Evolutionary conservation across 2,329 filamentous ascomycete species (phyloP).

Genomic region (Aspergillus vadensis): DNA sequence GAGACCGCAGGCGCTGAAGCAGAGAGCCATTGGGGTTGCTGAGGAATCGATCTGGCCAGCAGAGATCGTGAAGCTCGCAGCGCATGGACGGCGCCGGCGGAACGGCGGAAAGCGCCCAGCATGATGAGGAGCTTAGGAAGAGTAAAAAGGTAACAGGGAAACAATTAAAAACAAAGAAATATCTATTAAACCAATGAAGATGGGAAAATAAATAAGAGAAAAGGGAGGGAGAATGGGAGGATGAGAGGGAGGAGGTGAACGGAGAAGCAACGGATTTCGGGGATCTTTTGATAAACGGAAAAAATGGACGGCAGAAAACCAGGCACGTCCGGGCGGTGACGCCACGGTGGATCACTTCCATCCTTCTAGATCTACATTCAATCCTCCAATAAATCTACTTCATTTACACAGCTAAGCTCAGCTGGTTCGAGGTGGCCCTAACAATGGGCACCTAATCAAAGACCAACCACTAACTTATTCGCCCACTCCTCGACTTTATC

Average conservation of each 20-base stretch:
- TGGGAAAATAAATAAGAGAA: neutral
- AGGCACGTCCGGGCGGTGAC: neutral
- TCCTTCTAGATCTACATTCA: neutral
- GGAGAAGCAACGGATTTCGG: neutral
- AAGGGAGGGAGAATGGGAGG: neutral
- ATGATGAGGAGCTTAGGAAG: slow-evolving; percentile 28
- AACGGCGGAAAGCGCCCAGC: slow-evolving; percentile 44
- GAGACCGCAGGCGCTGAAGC: slow-evolving; percentile 20
- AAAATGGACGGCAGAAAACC: slow-evolving; percentile 1
- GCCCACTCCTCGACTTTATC: too few species aligned
- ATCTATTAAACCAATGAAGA: slow-evolving; percentile 7
- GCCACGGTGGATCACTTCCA: neutral
- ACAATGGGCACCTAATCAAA: too few species aligned
- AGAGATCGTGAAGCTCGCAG: slow-evolving; percentile 37
- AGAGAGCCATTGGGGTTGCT: slow-evolving; percentile 32
- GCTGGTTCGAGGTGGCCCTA: too few species aligned
- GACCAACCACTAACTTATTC: too few species aligned
- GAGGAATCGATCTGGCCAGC: slow-evolving; percentile 30
- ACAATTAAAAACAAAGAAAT: slow-evolving; percentile 8
- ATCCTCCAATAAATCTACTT: too few species aligned
- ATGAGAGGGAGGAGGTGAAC: neutral
- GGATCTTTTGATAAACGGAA: neutral
- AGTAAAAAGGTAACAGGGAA: neutral
- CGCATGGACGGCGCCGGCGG: slow-evolving; percentile 39
- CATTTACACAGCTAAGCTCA: too few species aligned